Evolutionary conservation across 2,329 filamentous ascomycete species (phyloP).

Genomic region (Fusarium chlamydosporum): DNA sequence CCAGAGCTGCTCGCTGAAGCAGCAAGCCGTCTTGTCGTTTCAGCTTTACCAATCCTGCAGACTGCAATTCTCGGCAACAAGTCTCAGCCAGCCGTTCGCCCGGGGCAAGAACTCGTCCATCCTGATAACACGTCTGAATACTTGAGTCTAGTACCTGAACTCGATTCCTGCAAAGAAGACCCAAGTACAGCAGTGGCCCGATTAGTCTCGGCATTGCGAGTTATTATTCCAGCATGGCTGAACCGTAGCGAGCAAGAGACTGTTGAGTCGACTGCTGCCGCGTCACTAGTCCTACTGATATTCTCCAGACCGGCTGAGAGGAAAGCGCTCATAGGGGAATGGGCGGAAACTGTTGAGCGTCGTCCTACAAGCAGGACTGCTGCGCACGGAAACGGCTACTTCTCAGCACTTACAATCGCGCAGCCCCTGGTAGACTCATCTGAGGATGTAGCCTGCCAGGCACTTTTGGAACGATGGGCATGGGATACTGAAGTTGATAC

Average conservation of each 20-base stretch:
- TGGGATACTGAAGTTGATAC: slow-evolving; percentile 66
- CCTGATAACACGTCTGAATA: slow-evolving; percentile 41
- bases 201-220: slow-evolving; percentile 50
- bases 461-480: slow-evolving; percentile 68
- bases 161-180: slow-evolving; percentile 35
- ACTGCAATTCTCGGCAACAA: slow-evolving; percentile 48
- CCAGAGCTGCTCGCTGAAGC: slow-evolving; percentile 76
- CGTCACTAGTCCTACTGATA: slow-evolving; percentile 65
- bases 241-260: slow-evolving; percentile 65
- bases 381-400: slow-evolving; percentile 64
- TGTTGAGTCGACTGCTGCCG: slow-evolving; percentile 64
- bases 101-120: slow-evolving; percentile 50
- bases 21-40: slow-evolving; percentile 69
- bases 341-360: slow-evolving; percentile 61
- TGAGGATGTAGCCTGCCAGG: slow-evolving; percentile 57
- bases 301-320: slow-evolving; percentile 58
- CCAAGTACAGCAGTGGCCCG: slow-evolving; percentile 25
- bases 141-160: slow-evolving; percentile 37
- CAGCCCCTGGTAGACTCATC: slow-evolving; percentile 58
- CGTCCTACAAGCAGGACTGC: slow-evolving; percentile 53
- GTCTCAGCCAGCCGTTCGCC: slow-evolving; percentile 21
- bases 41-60: slow-evolving; percentile 65
- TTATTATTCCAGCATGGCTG: slow-evolving; percentile 63
- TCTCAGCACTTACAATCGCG: slow-evolving; percentile 67
- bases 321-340: slow-evolving; percentile 59